A percentile compares a stretch with the other conserved stretches of the same genome.
Conservation (phyloP, 345 rosid species). For the Lumnitzera littorea region DNA sequence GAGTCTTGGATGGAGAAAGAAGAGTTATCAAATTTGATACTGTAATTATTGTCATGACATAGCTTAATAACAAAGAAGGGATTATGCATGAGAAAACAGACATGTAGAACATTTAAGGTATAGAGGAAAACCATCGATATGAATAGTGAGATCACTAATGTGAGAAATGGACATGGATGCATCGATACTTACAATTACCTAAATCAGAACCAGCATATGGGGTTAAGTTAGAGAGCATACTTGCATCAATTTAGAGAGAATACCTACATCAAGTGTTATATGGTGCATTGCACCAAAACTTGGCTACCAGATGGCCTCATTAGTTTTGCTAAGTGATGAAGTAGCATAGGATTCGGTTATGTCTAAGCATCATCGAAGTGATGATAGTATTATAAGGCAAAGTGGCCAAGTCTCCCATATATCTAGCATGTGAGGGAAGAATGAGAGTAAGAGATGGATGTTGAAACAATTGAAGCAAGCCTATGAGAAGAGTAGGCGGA, state of each 20-base stretch:
- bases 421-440: too few species aligned
- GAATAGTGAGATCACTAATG: background rate
- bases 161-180: background rate
- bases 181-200: conserved; percentile 3
- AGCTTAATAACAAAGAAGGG: background rate
- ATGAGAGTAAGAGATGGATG: too few species aligned
- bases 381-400: too few species aligned
- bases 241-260: background rate
- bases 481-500: too few species aligned
- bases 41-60: background rate
- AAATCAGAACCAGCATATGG: background rate
- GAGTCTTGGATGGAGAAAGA: too few species aligned
- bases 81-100: background rate
- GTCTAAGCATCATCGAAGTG: too few species aligned
- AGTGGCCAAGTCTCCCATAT: too few species aligned
- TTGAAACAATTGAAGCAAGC: too few species aligned
- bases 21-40: background rate
- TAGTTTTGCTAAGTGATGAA: too few species aligned
- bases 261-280: background rate
- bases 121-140: background rate
- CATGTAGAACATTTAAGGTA: background rate
- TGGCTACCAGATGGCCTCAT: background rate
- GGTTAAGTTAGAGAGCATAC: background rate
- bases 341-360: too few species aligned
- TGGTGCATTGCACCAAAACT: background rate